phyloP scores from a whole-genome alignment of 176 grass and related monocot species.

The Oryza meridionalis region DNA sequence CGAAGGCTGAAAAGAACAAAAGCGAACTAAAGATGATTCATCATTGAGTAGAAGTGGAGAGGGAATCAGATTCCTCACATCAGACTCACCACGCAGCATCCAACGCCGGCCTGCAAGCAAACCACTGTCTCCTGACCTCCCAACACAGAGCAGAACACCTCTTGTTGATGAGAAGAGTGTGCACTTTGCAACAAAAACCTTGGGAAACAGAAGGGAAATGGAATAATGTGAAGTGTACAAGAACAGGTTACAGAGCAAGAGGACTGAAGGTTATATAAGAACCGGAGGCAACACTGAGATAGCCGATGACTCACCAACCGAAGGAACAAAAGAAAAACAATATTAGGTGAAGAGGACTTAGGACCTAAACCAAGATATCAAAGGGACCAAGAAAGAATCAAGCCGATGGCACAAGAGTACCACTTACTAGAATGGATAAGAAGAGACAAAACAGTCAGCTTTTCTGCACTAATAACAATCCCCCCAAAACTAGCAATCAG shows the following conservation, averaged over 20 bases:
- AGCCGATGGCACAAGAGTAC: not conserved
- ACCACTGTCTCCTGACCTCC: constrained; percentile 25
- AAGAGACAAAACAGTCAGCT: constrained; percentile 41
- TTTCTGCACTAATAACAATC: constrained; percentile 23
- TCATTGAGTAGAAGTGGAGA: constrained; percentile 12
- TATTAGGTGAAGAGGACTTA: constrained; percentile 52
- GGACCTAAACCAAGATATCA: constrained; percentile 27
- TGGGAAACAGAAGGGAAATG: constrained; percentile 5
- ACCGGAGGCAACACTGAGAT: constrained; percentile 7
- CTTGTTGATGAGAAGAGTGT: constrained; percentile 8
- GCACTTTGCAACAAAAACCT: too few species aligned
- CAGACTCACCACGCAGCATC: constrained; percentile 18
- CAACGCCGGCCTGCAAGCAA: constrained; percentile 31
- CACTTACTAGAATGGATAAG: constrained; percentile 2
- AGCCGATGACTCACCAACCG: constrained; percentile 49
- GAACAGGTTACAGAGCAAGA: constrained; percentile 3
- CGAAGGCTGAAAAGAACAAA: not conserved
- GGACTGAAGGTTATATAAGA: constrained; percentile 24
- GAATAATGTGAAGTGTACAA: constrained; percentile 1
- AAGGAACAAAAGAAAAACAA: constrained; percentile 49
- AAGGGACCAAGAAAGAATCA: constrained; percentile 38
- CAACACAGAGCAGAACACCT: constrained; percentile 22
- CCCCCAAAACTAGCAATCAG: not conserved
- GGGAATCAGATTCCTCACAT: constrained; percentile 52
- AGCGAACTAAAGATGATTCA: not conserved